phyloP scores from a whole-genome alignment of 2,329 filamentous ascomycete genomes.

The Hymenoscyphus scutula region DNA sequence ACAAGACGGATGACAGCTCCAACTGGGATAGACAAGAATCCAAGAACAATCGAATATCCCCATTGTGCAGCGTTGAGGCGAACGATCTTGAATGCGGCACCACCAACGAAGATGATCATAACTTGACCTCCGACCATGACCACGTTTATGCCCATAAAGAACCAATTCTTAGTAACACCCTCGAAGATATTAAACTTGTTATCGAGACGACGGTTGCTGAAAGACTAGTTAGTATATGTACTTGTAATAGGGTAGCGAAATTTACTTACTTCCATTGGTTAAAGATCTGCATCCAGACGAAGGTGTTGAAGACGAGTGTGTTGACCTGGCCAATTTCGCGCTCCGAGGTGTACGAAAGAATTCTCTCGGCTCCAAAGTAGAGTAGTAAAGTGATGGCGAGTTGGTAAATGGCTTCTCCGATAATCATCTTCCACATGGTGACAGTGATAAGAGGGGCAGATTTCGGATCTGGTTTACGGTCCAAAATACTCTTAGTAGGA shows the following conservation, averaged over 20 bases:
- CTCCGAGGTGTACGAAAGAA: conserved; percentile 56
- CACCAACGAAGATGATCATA: conserved; percentile 86
- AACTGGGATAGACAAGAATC: conserved; percentile 79
- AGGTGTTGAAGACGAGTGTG: conserved; percentile 94
- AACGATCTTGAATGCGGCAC: conserved; percentile 65
- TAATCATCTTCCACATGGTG: conserved; percentile 99
- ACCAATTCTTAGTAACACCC: conserved; percentile 77
- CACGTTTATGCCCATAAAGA: conserved; percentile 81
- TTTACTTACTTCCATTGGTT: conserved; percentile 85
- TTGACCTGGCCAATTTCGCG: conserved; percentile 54
- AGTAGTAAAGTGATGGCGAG: conserved; percentile 75
- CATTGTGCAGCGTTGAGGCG: conserved; percentile 73
- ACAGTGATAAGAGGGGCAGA: conserved; percentile 75
- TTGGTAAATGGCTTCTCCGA: conserved; percentile 89
- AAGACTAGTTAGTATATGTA: conserved; percentile 26
- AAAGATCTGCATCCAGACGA: conserved; percentile 99
- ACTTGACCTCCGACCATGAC: conserved; percentile 89
- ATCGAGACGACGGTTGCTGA: conserved; percentile 82
- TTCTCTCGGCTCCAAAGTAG: conserved; percentile 67
- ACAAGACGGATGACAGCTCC: conserved; percentile 79
- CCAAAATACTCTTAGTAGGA: conserved; percentile 65
- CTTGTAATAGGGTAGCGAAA: conserved; percentile 20
- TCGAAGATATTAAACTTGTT: conserved; percentile 97
- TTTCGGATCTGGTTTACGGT: conserved; percentile 72
- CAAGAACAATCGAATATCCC: conserved; percentile 82